Percentiles rank a stretch among this genome's conserved stretches.
phyloP scores from a whole-genome alignment of 345 rosid species.

The Camelina neglecta region DNA sequence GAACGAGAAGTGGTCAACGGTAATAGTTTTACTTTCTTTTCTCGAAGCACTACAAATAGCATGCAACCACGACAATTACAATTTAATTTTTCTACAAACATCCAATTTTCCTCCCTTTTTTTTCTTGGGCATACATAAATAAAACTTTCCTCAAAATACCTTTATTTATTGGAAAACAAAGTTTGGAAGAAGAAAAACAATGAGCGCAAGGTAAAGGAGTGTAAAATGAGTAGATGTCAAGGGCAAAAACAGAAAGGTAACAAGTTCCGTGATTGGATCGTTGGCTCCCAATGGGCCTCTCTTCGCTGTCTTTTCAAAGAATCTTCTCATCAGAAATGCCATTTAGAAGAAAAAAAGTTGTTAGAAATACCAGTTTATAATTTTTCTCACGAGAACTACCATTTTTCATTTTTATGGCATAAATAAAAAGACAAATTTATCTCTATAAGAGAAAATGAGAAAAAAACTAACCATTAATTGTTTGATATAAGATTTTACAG shows the following conservation, averaged over 20 bases:
- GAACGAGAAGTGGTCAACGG: slow-evolving; percentile 10
- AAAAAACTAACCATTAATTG: no score
- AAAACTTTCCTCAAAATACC: neutral
- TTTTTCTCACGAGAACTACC: no score
- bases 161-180: neutral
- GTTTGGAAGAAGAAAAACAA: neutral
- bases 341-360: no score
- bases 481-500: no score
- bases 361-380: no score
- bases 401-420: no score
- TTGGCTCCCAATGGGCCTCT: slow-evolving; percentile 29
- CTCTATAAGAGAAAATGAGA: no score
- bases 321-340: slow-evolving; percentile 5
- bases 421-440: no score
- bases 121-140: no score
- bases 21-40: neutral
- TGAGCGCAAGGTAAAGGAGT: neutral
- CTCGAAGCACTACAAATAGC: slow-evolving; percentile 15
- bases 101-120: neutral
- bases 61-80: neutral
- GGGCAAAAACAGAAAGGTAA: neutral
- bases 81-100: neutral
- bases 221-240: slow-evolving; percentile 2
- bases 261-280: slow-evolving; percentile 34
- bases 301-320: slow-evolving; percentile 27